Base-by-base conservation (phyloP, 257 asterid genomes). In the Solanum chilense region DNA sequence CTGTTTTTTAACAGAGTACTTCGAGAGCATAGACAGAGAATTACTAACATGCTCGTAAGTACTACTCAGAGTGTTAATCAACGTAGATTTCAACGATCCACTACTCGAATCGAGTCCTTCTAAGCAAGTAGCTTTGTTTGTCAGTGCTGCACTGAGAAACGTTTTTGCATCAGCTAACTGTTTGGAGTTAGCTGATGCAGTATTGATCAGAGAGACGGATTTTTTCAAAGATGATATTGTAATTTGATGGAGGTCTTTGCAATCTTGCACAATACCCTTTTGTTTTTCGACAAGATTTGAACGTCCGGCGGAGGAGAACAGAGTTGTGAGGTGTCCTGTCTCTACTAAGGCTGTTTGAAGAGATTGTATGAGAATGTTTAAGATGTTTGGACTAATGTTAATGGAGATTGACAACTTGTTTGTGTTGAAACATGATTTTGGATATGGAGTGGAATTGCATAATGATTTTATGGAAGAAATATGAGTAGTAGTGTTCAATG, bases 361-460 rank as follows among this genome's bases (percentile, higher is more conserved):
- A 21, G 96, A 76, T 33, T 93, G 97, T 10, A 93, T 89, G 87
- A 96, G 90, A 56, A 89, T 88, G 29, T 49, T 74, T 87, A 95
- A 89, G 25, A 93, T 90, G 86, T 84, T 90, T n/a, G 98, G 97
- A 6, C 85, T 86, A 74, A 94, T 90, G 87, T 89, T 88, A 23
- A 95, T 85, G 71, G 98, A 91, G 84, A 97, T 45, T 10, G 97
- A 90, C 49, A 97, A 94, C 56, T 94, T 93, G 7, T 91, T 86
- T 27, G 98, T 88, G 20, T 90, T 87, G 56, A 93, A 88, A 86
- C 99, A 96, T 18, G 93, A 88, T 15, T 92, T 87, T 2, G 98
- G 98, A 70, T 92, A 87, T 11, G 98, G 99, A 2, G 94, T 93
- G 89, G 98, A 92, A 31, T 90, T 87, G 93, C 99, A 97, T 77